These are phyloP conservation scores for Lachancea lanzarotensis DNA, from an alignment of 805 yeast genomes.

Conservation along the genomic window DNA sequence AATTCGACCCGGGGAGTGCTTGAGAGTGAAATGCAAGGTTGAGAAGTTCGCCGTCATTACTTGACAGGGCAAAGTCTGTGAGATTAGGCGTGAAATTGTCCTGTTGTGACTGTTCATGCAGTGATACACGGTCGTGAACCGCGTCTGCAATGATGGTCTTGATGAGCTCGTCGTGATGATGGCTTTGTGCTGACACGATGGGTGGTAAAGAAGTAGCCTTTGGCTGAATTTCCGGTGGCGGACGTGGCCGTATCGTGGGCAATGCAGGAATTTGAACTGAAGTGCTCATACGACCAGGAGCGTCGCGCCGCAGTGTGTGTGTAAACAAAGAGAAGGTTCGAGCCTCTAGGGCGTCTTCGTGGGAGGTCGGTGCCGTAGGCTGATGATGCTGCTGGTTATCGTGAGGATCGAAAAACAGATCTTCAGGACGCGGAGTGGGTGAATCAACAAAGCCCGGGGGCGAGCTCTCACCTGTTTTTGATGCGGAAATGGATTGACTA, in stretches of 20 bases:
- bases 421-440: constrained; percentile 6
- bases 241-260: constrained; percentile 10
- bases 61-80: constrained; percentile 28
- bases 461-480: constrained; percentile 1
- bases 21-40: constrained; percentile 16
- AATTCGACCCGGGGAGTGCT: neutral
- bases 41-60: constrained; percentile 20
- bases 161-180: constrained; percentile 23
- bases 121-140: constrained; percentile 18
- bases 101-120: constrained; percentile 20
- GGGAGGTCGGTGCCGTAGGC: neutral
- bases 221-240: constrained; percentile 2
- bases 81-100: constrained; percentile 19
- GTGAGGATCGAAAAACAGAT: constrained; percentile 3
- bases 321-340: neutral
- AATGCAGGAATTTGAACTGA: neutral
- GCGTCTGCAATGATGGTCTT: constrained; percentile 22
- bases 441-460: neutral
- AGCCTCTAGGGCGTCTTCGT: neutral
- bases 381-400: neutral
- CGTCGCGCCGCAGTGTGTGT: neutral
- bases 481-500: neutral
- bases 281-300: neutral
- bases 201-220: constrained; percentile 6
- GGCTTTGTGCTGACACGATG: constrained; percentile 11